These are phyloP conservation scores for Puccinia brachypodii DNA, from an alignment of 1,284 basidiomycete species.

Conservation along the genomic window DNA sequence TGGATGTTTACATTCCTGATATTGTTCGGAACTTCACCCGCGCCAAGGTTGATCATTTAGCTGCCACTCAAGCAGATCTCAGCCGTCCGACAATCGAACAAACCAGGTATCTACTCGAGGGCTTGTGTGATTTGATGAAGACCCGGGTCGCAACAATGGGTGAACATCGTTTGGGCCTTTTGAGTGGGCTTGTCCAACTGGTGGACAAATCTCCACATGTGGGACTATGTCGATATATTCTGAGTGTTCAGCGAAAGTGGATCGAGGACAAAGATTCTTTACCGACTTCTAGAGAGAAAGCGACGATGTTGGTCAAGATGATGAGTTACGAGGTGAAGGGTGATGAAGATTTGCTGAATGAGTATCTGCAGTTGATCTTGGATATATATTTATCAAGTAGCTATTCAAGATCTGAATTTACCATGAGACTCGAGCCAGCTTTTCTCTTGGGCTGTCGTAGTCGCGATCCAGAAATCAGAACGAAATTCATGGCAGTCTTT, in stretches of 20 bases:
- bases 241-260: conserved; percentile 87
- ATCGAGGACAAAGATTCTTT: conserved; percentile 73
- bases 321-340: conserved; percentile 74
- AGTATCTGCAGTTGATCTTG: conserved; percentile 86
- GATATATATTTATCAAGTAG: conserved; percentile 88
- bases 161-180: conserved; percentile 67
- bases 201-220: conserved; percentile 89
- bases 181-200: conserved; percentile 72
- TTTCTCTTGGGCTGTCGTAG: conserved; percentile 91
- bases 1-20: conserved; percentile 74
- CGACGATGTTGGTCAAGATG: conserved; percentile 86
- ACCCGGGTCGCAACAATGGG: conserved; percentile 62
- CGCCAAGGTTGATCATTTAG: conserved; percentile 83
- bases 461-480: conserved; percentile 74
- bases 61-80: conserved; percentile 59
- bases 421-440: conserved; percentile 85
- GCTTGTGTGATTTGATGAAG: conserved; percentile 62
- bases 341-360: conserved; percentile 71
- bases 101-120: conserved; percentile 60
- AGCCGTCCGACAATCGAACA: conserved; percentile 54
- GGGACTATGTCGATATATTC: conserved; percentile 77
- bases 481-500: conserved; percentile 85
- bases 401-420: conserved; percentile 87
- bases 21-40: conserved; percentile 83
- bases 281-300: conserved; percentile 95